These are phyloP conservation scores for Russula ochroleuca DNA, from an alignment of 768 basidiomycete species.

Conservation along the genomic window DNA sequence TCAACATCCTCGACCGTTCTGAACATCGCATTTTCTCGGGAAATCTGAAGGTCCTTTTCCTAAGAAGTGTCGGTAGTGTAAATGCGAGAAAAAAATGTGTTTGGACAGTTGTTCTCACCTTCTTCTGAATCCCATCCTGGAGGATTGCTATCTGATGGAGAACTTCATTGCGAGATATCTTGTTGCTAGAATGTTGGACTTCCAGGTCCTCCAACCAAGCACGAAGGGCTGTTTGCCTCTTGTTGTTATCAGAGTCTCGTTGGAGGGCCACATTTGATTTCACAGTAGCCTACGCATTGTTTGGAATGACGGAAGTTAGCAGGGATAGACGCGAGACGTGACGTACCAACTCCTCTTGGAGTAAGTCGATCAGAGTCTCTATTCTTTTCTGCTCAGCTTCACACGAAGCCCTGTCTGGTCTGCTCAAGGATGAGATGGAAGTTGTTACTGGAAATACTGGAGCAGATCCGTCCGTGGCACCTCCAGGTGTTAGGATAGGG, in stretches of 20 bases:
- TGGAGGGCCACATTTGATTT: slow-evolving; percentile 73
- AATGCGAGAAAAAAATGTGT: not conserved
- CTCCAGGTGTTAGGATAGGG: not conserved
- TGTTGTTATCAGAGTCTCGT: slow-evolving; percentile 31
- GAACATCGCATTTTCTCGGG: slow-evolving; percentile 71
- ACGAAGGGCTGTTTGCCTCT: slow-evolving; percentile 44
- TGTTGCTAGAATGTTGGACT: slow-evolving; percentile 60
- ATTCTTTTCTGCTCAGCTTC: slow-evolving; percentile 81
- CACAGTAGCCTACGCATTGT: slow-evolving; percentile 50
- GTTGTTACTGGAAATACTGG: slow-evolving; percentile 23
- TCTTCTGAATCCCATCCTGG: slow-evolving; percentile 78
- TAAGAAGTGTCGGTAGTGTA: slow-evolving; percentile 33
- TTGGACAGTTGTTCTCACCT: slow-evolving; percentile 45
- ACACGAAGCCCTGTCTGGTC: slow-evolving; percentile 80
- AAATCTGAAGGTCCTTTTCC: slow-evolving; percentile 82
- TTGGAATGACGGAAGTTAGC: slow-evolving; percentile 29
- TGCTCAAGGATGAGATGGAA: slow-evolving; percentile 42
- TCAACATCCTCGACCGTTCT: slow-evolving; percentile 88
- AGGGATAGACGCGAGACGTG: not conserved
- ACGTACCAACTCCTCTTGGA: slow-evolving; percentile 78
- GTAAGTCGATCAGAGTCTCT: slow-evolving; percentile 75
- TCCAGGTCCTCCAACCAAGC: slow-evolving; percentile 79
- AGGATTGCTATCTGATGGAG: slow-evolving; percentile 73
- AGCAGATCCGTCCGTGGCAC: slow-evolving; percentile 45
- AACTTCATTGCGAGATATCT: slow-evolving; percentile 62